phyloP scores from a whole-genome alignment of 2,329 filamentous ascomycete genomes.

The Trichophaea hybrida region DNA sequence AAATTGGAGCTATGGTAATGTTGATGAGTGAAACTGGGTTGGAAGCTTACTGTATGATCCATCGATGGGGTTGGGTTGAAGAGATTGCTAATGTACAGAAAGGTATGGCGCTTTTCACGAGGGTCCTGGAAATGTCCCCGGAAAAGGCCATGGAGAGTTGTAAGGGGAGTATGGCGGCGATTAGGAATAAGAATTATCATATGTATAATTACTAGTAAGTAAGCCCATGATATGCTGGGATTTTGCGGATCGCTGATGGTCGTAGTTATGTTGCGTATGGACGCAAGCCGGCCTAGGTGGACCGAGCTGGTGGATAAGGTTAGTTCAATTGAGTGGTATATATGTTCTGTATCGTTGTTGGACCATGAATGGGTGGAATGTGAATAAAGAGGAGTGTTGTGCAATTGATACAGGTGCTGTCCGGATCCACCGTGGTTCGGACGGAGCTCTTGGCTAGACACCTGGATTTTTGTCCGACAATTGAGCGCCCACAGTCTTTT shows the following conservation, averaged over 20 bases:
- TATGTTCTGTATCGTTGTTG: no score
- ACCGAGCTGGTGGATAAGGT: no score
- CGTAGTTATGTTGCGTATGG: background rate
- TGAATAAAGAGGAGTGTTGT: no score
- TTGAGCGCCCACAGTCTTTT: no score
- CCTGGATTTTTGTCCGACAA: no score
- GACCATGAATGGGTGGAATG: no score
- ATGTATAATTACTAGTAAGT: background rate
- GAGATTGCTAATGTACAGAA: no score
- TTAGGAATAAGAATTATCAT: background rate
- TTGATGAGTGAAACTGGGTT: background rate
- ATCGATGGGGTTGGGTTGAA: no score
- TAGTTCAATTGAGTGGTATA: no score
- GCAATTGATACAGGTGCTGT: no score
- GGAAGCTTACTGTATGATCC: background rate
- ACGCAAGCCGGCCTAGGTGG: background rate
- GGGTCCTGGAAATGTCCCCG: background rate
- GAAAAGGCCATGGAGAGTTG: background rate
- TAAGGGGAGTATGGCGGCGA: background rate
- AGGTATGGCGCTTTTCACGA: background rate
- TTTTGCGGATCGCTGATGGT: background rate
- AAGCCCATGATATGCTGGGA: background rate
- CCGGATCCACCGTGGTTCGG: no score
- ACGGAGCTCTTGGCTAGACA: no score
- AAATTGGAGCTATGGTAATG: slow-evolving; percentile 22